These are phyloP conservation scores for Poa annua DNA, from an alignment of 176 grass and related monocot species.

Conservation along the genomic window DNA sequence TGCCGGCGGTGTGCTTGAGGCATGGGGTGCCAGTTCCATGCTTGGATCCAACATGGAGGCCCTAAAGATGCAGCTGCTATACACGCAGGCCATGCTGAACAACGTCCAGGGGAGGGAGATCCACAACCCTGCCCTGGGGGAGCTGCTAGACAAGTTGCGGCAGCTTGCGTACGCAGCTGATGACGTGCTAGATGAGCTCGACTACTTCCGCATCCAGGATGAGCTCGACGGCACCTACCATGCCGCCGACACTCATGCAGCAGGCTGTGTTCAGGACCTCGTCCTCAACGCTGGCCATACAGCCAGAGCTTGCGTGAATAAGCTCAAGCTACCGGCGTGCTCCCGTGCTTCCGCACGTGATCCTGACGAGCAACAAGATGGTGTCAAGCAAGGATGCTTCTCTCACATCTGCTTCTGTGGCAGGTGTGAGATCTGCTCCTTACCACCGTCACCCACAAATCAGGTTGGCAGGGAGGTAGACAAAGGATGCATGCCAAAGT, in stretches of 20 bases:
- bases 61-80: conserved; percentile 30
- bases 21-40: neutral
- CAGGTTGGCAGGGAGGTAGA: too few relatives aligned
- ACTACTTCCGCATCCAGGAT: conserved; percentile 44
- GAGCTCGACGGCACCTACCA: conserved; percentile 8
- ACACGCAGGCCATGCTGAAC: neutral
- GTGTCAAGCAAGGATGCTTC: neutral
- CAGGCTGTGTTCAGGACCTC: neutral
- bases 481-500: neutral
- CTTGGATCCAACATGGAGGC: conserved; percentile 18
- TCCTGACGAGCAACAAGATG: neutral
- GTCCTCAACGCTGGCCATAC: neutral
- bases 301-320: neutral
- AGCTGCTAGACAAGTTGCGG: conserved; percentile 8
- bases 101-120: neutral
- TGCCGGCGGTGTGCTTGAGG: neutral
- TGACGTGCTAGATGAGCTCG: conserved; percentile 34
- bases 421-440: too few relatives aligned
- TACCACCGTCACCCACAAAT: too few relatives aligned
- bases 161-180: neutral
- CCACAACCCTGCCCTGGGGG: neutral
- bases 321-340: neutral
- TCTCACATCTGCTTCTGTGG: too few relatives aligned
- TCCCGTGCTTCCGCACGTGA: neutral
- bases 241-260: neutral